phyloP scores from a whole-genome alignment of 2,329 filamentous ascomycete species.

The Penicillium decumbens region DNA sequence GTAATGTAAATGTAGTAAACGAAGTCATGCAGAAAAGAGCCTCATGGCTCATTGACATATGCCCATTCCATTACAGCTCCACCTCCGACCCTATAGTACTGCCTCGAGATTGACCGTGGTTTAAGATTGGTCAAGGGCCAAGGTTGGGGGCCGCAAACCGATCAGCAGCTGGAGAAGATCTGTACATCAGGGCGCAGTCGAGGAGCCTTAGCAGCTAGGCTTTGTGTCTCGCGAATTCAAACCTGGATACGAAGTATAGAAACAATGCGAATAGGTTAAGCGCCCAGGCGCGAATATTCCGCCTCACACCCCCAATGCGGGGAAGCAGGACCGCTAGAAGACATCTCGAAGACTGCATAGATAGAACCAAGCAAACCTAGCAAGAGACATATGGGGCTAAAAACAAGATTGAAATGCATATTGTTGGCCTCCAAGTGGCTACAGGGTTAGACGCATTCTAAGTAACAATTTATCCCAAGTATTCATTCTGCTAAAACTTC shows the following conservation, averaged over 20 bases:
- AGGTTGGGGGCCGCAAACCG: not conserved
- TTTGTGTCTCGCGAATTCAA: not conserved
- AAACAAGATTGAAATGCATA: no score
- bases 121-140: not conserved
- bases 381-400: no score
- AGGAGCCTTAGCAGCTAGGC: not conserved
- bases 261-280: not conserved
- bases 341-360: constrained; percentile 13
- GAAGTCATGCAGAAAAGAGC: no score
- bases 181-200: not conserved
- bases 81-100: not conserved
- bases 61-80: not conserved
- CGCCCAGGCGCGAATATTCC: not conserved
- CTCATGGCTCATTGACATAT: no score
- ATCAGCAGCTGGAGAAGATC: not conserved
- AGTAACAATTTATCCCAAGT: no score
- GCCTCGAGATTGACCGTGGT: not conserved
- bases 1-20: no score
- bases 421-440: no score
- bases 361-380: no score
- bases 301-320: not conserved
- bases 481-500: no score
- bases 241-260: no score
- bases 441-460: no score
- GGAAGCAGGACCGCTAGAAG: not conserved